Evolutionary conservation across 441 rosid species (phyloP).

Genomic region (Lepidium campestre): DNA sequence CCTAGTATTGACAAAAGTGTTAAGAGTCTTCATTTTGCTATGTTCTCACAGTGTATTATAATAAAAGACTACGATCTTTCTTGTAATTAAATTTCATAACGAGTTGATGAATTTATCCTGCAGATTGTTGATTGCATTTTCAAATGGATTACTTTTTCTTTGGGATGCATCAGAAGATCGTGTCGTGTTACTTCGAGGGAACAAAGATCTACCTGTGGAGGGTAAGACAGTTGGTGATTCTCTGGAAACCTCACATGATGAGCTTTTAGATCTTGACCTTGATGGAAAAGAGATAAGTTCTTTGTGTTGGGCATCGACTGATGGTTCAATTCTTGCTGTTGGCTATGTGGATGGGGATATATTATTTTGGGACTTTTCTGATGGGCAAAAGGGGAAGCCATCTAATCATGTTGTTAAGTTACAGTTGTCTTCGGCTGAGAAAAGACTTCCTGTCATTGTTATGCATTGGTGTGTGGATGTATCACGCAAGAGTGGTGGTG

Average conservation of each 20-base stretch:
- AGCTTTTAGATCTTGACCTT: conserved; percentile 39
- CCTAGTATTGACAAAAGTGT: not conserved
- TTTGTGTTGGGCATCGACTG: conserved; percentile 64
- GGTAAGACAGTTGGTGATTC: conserved; percentile 30
- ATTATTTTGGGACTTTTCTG: conserved; percentile 48
- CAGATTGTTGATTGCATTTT: conserved; percentile 67
- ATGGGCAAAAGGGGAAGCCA: conserved; percentile 33
- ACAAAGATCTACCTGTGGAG: conserved; percentile 47
- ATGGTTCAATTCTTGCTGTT: conserved; percentile 64
- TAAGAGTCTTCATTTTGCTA: not conserved
- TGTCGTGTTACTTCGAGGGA: conserved; percentile 41
- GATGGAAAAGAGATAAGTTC: conserved; percentile 61
- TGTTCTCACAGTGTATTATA: not conserved
- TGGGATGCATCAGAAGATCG: conserved; percentile 64
- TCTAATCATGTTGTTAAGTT: conserved; percentile 47
- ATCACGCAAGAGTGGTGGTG: conserved; percentile 32
- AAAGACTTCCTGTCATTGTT: conserved; percentile 58
- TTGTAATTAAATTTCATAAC: conserved; percentile 4
- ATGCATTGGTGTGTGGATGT: conserved; percentile 46
- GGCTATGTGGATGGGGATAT: conserved; percentile 74
- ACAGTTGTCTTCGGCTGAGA: conserved; percentile 48
- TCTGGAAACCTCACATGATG: conserved; percentile 26
- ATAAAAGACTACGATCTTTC: not conserved
- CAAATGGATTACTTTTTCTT: conserved; percentile 52
- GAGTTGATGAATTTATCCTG: conserved; percentile 24